Conservation (phyloP, 192 early-diverging fungal species). For the Backusella westeae region DNA sequence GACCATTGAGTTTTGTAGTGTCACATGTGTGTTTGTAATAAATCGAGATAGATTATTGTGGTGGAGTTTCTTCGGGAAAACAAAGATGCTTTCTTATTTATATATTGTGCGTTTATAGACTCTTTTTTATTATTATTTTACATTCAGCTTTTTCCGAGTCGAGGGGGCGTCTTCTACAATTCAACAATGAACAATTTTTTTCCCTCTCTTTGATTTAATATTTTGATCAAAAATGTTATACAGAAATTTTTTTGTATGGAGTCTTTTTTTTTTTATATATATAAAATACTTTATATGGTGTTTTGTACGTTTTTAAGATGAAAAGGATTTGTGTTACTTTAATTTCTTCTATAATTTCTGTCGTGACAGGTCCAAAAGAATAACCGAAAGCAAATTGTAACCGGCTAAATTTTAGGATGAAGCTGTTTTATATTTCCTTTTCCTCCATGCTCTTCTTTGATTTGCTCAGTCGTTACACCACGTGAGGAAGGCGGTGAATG, state of each 20-base stretch:
- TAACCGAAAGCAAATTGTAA: not conserved
- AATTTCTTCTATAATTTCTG: not conserved
- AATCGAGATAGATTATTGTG: not conserved
- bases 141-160: not conserved
- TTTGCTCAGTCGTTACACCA: not conserved
- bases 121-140: not conserved
- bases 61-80: not conserved
- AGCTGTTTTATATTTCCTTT: not conserved
- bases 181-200: not conserved
- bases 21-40: not conserved
- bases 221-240: conserved; percentile 2
- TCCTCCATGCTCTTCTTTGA: not conserved
- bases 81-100: not conserved
- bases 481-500: not conserved
- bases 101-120: not conserved
- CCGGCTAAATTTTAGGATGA: not conserved
- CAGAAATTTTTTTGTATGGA: not conserved
- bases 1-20: not conserved
- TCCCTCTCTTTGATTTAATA: not conserved
- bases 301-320: not conserved
- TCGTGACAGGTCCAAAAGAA: not conserved
- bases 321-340: not conserved
- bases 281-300: not conserved
- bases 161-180: not conserved
- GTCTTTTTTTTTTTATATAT: not conserved